Evolutionary conservation across 768 basidiomycete genomes (phyloP).

Genomic region (Trametes coccinea): DNA sequence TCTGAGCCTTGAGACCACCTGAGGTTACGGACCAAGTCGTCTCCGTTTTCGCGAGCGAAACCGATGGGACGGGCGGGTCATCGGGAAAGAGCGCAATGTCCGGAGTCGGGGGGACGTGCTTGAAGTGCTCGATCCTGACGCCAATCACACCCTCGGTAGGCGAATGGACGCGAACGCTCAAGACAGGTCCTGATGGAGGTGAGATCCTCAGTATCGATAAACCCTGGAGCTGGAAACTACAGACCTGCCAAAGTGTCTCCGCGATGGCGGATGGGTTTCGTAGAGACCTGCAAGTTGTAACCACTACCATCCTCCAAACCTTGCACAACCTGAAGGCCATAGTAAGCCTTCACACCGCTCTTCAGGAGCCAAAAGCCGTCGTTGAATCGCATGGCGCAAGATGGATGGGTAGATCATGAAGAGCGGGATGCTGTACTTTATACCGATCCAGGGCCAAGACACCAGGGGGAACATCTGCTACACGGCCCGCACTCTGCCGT

Average conservation of each 20-base stretch:
- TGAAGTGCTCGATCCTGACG: slow-evolving; percentile 58
- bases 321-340: slow-evolving; percentile 63
- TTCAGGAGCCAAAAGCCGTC: slow-evolving; percentile 74
- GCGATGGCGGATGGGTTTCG: slow-evolving; percentile 59
- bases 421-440: slow-evolving; percentile 6
- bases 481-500: slow-evolving; percentile 5
- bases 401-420: background rate
- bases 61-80: slow-evolving; percentile 47
- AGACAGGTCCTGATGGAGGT: slow-evolving; percentile 43
- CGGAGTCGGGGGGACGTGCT: slow-evolving; percentile 43
- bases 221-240: slow-evolving; percentile 20
- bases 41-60: slow-evolving; percentile 36
- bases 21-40: slow-evolving; percentile 39
- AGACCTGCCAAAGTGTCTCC: slow-evolving; percentile 62
- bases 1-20: slow-evolving; percentile 53
- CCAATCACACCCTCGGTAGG: slow-evolving; percentile 57
- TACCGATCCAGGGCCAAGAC: background rate
- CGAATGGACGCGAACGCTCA: slow-evolving; percentile 52
- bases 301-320: slow-evolving; percentile 44
- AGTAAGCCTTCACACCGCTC: slow-evolving; percentile 58
- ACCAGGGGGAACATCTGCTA: background rate
- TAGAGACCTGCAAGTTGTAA: slow-evolving; percentile 60
- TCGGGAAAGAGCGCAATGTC: slow-evolving; percentile 65
- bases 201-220: background rate
- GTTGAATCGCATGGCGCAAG: slow-evolving; percentile 60